Conservation (phyloP, 176 grass and related monocot genomes). For the Panicum miliaceum region DNA sequence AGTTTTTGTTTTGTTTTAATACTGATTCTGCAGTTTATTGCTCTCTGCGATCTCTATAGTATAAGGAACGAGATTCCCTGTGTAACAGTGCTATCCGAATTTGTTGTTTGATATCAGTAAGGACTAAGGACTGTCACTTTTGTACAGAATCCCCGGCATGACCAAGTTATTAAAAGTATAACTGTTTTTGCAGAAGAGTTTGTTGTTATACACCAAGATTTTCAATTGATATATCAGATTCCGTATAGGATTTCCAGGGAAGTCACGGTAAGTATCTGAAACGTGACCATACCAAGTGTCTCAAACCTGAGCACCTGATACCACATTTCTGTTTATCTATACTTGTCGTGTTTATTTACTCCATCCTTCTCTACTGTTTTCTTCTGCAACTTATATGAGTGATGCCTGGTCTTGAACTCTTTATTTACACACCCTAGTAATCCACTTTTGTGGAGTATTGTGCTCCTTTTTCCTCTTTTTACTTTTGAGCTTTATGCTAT, state of each 20-base stretch:
- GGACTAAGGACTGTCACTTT: background rate
- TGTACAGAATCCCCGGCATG: background rate
- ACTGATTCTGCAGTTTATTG: background rate
- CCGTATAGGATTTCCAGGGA: background rate
- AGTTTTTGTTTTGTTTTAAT: background rate
- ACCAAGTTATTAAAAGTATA: background rate
- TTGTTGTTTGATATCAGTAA: background rate
- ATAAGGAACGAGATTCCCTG: background rate
- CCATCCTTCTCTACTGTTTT: background rate
- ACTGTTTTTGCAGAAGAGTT: background rate
- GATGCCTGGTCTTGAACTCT: background rate
- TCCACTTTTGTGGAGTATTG: background rate
- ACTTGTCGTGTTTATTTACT: background rate
- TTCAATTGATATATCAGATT: background rate
- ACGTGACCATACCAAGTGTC: background rate
- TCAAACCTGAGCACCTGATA: background rate
- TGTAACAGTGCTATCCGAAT: background rate
- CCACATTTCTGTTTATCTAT: background rate
- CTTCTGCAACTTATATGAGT: background rate
- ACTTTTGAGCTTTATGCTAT: background rate
- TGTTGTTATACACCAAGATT: background rate
- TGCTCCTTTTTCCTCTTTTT: background rate
- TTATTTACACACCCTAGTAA: background rate
- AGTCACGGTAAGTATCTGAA: conserved; percentile 11
- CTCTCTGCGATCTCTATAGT: background rate